These are phyloP conservation scores for Trichomonas tenax DNA, from an alignment of 208 protist genomes.

Conservation along the genomic window DNA sequence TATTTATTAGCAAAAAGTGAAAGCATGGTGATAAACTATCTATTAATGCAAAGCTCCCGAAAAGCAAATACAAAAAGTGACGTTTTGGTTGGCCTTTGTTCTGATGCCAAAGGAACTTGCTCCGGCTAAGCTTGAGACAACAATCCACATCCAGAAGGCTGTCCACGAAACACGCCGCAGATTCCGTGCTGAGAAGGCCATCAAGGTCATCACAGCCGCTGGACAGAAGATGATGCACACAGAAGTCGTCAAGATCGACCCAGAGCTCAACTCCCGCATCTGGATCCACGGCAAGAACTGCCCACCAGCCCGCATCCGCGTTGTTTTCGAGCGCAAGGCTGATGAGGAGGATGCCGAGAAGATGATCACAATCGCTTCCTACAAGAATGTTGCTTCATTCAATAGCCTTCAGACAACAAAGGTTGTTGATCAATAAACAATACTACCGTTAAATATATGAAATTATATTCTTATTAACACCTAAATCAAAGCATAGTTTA, in stretches of 20 bases:
- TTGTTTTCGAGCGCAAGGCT: constrained; percentile 3
- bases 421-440: background rate
- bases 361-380: background rate
- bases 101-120: background rate
- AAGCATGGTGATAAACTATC: too few relatives aligned
- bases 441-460: too few relatives aligned
- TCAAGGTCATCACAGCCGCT: background rate
- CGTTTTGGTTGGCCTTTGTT: background rate
- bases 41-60: too few relatives aligned
- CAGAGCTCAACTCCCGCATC: background rate
- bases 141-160: background rate
- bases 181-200: background rate
- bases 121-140: background rate
- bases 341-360: background rate
- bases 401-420: background rate
- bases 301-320: background rate
- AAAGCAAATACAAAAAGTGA: background rate
- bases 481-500: too few relatives aligned
- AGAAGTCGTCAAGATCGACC: background rate
- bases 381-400: background rate
- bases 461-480: too few relatives aligned
- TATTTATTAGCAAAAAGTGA: too few relatives aligned
- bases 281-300: background rate
- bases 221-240: background rate
- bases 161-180: background rate